Evolutionary conservation across 1,139 yeast species (phyloP).

Genomic region (Nakaseomyces sp.): DNA sequence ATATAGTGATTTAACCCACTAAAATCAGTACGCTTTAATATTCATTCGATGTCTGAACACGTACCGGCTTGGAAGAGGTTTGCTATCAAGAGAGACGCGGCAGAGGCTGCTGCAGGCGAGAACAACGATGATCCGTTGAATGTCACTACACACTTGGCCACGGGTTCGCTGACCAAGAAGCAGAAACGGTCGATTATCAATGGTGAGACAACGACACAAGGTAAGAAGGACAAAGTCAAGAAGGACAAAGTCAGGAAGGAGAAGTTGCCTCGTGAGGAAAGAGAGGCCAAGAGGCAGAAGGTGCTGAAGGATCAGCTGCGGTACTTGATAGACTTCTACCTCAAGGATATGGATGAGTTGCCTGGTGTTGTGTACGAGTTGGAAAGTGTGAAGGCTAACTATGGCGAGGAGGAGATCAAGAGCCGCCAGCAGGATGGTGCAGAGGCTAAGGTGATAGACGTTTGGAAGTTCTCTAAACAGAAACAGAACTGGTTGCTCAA

Average conservation of each 20-base stretch:
- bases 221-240: slow-evolving; percentile 35
- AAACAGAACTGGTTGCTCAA: slow-evolving; percentile 89
- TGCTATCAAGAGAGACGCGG: slow-evolving; percentile 43
- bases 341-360: slow-evolving; percentile 38
- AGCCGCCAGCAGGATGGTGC: slow-evolving; percentile 10
- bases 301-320: slow-evolving; percentile 63
- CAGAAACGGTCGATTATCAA: slow-evolving; percentile 41
- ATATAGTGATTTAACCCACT: too few relatives aligned
- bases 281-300: slow-evolving; percentile 31
- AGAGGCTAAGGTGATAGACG: slow-evolving; percentile 17
- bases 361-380: slow-evolving; percentile 19
- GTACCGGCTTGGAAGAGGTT: slow-evolving; percentile 89
- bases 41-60: slow-evolving; percentile 31
- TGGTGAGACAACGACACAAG: slow-evolving; percentile 24
- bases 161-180: slow-evolving; percentile 40
- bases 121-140: slow-evolving; percentile 31
- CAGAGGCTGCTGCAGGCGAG: slow-evolving; percentile 8
- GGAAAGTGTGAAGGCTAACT: slow-evolving; percentile 21
- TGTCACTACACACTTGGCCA: slow-evolving; percentile 39
- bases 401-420: slow-evolving; percentile 12
- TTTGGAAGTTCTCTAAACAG: slow-evolving; percentile 90
- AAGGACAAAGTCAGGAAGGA: slow-evolving; percentile 48
- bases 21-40: too few relatives aligned
- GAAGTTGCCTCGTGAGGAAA: slow-evolving; percentile 66
- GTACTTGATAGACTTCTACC: slow-evolving; percentile 58